These are phyloP conservation scores for Pyrenophora graminea DNA, from an alignment of 2,329 filamentous ascomycete genomes.

Conservation along the genomic window DNA sequence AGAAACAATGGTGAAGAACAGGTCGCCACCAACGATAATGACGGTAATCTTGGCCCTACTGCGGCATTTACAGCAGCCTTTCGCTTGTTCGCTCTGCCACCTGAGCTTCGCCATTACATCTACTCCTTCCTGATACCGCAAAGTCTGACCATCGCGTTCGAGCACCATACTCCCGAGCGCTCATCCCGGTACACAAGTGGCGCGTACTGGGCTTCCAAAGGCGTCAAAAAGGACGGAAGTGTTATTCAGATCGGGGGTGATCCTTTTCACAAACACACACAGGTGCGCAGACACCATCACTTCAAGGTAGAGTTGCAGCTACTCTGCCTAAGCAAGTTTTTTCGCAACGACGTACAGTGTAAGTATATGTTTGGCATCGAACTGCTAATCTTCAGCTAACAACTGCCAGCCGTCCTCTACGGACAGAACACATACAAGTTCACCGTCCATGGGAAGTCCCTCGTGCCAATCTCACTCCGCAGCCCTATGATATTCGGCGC, in stretches of 20 bases:
- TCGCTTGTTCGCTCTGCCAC: conserved; percentile 20
- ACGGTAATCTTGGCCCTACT: background rate
- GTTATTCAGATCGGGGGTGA: too few relatives aligned
- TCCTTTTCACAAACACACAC: too few relatives aligned
- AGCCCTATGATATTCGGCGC: conserved; percentile 25
- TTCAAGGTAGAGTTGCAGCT: too few relatives aligned
- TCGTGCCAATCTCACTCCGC: conserved; percentile 15
- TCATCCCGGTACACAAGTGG: too few relatives aligned
- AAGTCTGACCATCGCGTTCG: conserved; percentile 5
- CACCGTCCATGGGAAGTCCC: conserved; percentile 9
- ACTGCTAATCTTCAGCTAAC: too few relatives aligned
- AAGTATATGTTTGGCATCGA: too few relatives aligned
- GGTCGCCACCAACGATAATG: background rate
- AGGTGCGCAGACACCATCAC: too few relatives aligned
- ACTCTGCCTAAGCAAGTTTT: conserved; percentile 8
- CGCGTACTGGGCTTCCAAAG: background rate
- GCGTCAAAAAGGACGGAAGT: background rate
- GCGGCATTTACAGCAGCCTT: conserved; percentile 1
- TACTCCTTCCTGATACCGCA: conserved; percentile 18
- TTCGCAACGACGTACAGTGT: conserved; percentile 21
- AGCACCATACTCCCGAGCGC: background rate
- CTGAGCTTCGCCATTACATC: conserved; percentile 21
- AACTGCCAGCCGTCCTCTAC: conserved; percentile 17
- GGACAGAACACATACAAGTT: conserved; percentile 27
- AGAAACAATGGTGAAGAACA: too few relatives aligned